These are phyloP conservation scores for Collybia sordida DNA, from an alignment of 768 basidiomycete genomes.

Conservation along the genomic window DNA sequence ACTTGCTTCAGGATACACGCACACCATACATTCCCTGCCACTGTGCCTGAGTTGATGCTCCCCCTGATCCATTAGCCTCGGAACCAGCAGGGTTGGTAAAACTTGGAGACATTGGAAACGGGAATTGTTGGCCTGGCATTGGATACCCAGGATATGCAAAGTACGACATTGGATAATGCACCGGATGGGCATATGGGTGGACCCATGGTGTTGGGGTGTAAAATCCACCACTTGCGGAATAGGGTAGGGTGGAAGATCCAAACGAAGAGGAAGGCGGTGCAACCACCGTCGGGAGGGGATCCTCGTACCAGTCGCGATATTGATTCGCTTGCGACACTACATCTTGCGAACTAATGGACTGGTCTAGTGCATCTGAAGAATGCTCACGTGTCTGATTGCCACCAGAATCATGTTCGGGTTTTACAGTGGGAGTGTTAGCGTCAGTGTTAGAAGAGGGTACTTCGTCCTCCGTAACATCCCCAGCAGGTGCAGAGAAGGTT, in stretches of 20 bases:
- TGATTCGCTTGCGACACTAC: slow-evolving; percentile 22
- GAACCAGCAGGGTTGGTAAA: slow-evolving; percentile 34
- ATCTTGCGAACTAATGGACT: slow-evolving; percentile 12
- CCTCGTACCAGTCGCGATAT: slow-evolving; percentile 47
- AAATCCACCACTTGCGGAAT: slow-evolving; percentile 38
- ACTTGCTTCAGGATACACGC: slow-evolving; percentile 17
- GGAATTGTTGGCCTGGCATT: slow-evolving; percentile 26
- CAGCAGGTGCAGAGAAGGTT: too few species aligned
- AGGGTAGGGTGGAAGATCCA: slow-evolving; percentile 32
- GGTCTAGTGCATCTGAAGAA: slow-evolving; percentile 16
- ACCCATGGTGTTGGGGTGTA: slow-evolving; percentile 56
- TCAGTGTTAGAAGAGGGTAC: slow-evolving; percentile 15
- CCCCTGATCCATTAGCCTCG: slow-evolving; percentile 29
- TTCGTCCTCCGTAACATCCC: slow-evolving; percentile 1
- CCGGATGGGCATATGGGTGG: slow-evolving; percentile 47
- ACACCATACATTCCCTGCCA: slow-evolving; percentile 53
- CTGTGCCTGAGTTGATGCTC: slow-evolving; percentile 26
- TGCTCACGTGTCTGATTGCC: slow-evolving; percentile 2
- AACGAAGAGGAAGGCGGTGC: slow-evolving; percentile 37
- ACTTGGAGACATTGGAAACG: slow-evolving; percentile 9
- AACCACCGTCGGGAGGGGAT: slow-evolving; percentile 31
- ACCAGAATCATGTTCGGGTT: not conserved
- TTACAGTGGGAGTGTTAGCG: not conserved
- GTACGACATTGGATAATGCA: slow-evolving; percentile 54
- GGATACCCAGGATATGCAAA: slow-evolving; percentile 49